A percentile compares a stretch with the other conserved stretches of the same genome.
These are phyloP conservation scores for Gymnopus androsaceus DNA, from an alignment of 1,284 basidiomycete species.

Conservation along the genomic window DNA sequence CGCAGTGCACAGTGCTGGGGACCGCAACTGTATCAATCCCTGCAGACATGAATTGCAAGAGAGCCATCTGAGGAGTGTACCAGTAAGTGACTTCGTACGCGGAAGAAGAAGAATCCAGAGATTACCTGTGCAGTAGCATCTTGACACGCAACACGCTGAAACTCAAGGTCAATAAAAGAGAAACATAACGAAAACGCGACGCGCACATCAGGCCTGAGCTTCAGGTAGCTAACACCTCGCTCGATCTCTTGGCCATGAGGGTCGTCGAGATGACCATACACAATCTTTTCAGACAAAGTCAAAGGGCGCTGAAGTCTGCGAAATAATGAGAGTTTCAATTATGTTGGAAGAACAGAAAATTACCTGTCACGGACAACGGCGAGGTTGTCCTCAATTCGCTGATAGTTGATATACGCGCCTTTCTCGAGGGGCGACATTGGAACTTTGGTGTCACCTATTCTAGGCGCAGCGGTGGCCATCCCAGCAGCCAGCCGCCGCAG, in stretches of 20 bases:
- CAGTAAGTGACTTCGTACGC: constrained; percentile 19
- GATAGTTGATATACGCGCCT: constrained; percentile 93
- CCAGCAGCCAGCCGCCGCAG: constrained; percentile 64
- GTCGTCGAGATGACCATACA: constrained; percentile 98
- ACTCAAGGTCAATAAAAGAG: constrained; percentile 17
- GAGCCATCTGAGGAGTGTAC: constrained; percentile 82
- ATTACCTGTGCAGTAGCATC: constrained; percentile 92
- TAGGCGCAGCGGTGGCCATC: constrained; percentile 77
- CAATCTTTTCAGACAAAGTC: constrained; percentile 97
- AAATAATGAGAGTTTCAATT: neutral
- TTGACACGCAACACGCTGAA: constrained; percentile 98
- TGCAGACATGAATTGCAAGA: constrained; percentile 99
- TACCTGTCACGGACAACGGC: constrained; percentile 80
- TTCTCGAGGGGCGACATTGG: constrained; percentile 89
- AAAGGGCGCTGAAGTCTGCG: constrained; percentile 87
- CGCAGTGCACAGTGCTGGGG: constrained; percentile 97
- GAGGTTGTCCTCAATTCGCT: constrained; percentile 95
- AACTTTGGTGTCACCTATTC: constrained; percentile 92
- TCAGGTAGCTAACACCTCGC: constrained; percentile 90
- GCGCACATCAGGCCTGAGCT: constrained; percentile 92
- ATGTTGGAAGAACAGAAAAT: constrained; percentile 31
- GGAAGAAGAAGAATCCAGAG: constrained; percentile 23
- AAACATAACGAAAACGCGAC: constrained; percentile 3
- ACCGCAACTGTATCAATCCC: constrained; percentile 98
- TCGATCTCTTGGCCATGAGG: constrained; percentile 87